Base-by-base conservation (phyloP, 768 basidiomycete genomes). In the Scleroderma citrinum region DNA sequence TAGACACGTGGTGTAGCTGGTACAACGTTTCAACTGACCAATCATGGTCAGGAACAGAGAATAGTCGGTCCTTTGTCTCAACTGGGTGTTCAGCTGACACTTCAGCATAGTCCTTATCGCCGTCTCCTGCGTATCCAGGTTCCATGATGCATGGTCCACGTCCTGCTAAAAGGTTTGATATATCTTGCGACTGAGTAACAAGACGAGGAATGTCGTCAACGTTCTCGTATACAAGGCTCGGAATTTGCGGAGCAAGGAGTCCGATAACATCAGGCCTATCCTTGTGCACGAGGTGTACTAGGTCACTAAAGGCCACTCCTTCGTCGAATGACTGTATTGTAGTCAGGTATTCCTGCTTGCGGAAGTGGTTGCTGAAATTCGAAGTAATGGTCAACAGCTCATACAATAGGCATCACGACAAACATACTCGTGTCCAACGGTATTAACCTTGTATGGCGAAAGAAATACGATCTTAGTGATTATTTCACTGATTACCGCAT, bases 121-220 rank as follows among this genome's bases (percentile, higher is more conserved):
- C 29, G 49, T 47, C 8, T 51, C 50, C 12, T 47, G 34, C 13
- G 66, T 0, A 76, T 51, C 10, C 50, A 54, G 21, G 5, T n/a
- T n/a, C 34, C 13, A 14, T 12, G n/a, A 35, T 35, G n/a, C n/a
- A 35, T 35, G 34, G 34, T 13, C 34, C 34, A 14, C 3, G 34
- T 35, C 13, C n/a, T 3, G 34, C 34, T 6, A 35, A n/a, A n/a
- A 35, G 34, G 34, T 14, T 13, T 3, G 6, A 35, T 13, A 35
- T 35, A 35, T 35, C 34, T 35, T 13, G 34, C 5, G 34, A 35
- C 12, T 12, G 34, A n/a, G 13, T 14, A 13, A 35, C 34, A 13
- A 35, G 21, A 5, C 24, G 24, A 10, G 40, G 16, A 7, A 42
- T 26, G 7, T 42, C 24, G 10, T 1, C 40, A 42, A 26, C 40